Evolutionary conservation across 768 basidiomycete genomes (phyloP), one percentile per base, ranked within the genome.

Genomic region (Baorangia bicolor): DNA sequence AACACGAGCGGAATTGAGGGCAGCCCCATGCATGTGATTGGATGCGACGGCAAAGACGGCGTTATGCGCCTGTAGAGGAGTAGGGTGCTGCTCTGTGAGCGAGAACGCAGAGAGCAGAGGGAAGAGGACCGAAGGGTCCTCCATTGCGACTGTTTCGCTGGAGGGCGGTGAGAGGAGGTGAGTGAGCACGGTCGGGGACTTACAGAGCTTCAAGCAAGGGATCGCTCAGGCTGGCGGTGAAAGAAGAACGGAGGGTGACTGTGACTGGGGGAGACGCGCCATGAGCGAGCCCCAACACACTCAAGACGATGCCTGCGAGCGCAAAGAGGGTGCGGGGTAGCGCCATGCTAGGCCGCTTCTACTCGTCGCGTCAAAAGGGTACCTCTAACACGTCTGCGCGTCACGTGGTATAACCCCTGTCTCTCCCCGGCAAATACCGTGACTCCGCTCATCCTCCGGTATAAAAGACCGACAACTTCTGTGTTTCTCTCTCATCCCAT

Each of bases 111-210:
- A 64, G 4, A 98, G 77, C 18, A 92, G 75, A 7, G 87, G 84
- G 69, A 95, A 93, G 75, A 93, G 93, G 16, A 82, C 75, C 20
- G 80, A 68, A 1, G 88, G 82, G 47, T 86, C 82, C 68, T 96
- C 91, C 42, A 87, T 70, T 8, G 88, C 73, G 14, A 94, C 78
- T 0, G 92, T 85, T 73, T 99, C 96, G 37, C 96, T 98, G 30
- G n/a, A 37, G 10, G 16, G 12, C 11, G 10, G 45, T 64, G 34
- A 65, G 58, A 28, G 23, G 11, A 30, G 23, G 28, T 11, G 14
- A 8, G 8, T n/a, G 28, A 12, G 20, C 11, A 47, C 42, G n/a
- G 44, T 6, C 21, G 27, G 31, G 18, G 41, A 67, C 69, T 54
- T 43, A 71, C 70, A 71, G 39, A 31, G 69, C 70, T 43, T 71